Evolutionary conservation across 192 early-diverging fungal genomes (phyloP).

Genomic region (Coemansia sp.): DNA sequence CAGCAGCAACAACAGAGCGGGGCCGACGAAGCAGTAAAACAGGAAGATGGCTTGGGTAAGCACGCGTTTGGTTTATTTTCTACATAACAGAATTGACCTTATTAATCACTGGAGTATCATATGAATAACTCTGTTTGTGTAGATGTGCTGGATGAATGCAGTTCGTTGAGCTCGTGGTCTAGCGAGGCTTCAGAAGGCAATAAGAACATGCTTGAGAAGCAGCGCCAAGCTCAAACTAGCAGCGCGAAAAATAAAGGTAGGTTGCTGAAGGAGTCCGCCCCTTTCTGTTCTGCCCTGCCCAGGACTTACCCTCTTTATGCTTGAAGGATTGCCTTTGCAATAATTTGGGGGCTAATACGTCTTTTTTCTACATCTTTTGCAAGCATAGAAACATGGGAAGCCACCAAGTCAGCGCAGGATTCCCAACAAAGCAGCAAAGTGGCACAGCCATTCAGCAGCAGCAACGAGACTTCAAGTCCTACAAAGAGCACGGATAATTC

Average conservation of each 20-base stretch:
- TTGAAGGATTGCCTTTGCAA: no score
- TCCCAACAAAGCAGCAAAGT: not conserved
- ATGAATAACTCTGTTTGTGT: not conserved
- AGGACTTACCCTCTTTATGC: no score
- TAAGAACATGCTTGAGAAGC: not conserved
- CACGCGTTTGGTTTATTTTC: conserved; percentile 6
- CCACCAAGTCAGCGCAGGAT: not conserved
- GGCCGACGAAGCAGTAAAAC: not conserved
- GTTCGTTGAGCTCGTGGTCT: conserved; percentile 40
- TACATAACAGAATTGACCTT: not conserved
- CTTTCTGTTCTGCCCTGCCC: no score
- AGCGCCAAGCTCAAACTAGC: not conserved
- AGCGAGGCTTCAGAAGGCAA: not conserved
- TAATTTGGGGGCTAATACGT: no score
- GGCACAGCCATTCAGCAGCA: no score
- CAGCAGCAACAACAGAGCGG: conserved; percentile 1
- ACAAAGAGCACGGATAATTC: no score
- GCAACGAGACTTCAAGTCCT: no score
- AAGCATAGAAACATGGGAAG: not conserved
- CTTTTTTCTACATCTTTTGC: no score
- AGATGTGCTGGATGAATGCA: conserved; percentile 24
- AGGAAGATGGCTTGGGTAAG: conserved; percentile 19
- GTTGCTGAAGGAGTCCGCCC: no score
- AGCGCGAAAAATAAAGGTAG: no score
- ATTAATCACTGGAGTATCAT: no score